These are phyloP conservation scores for Glycine latifolia DNA, from an alignment of 306 rosid species.

Conservation along the genomic window DNA sequence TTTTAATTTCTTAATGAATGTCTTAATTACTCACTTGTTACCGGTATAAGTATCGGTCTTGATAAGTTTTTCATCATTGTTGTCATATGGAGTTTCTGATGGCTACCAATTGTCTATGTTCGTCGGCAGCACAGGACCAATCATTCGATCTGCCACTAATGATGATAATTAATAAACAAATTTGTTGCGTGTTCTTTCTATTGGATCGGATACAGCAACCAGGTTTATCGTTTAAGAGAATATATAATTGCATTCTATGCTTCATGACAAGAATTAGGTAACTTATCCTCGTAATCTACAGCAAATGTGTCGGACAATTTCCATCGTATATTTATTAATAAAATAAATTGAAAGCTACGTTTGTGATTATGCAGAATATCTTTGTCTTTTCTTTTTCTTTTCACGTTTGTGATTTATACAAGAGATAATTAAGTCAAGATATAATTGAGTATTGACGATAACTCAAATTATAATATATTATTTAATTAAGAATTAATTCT, in stretches of 20 bases:
- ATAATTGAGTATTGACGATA: not conserved
- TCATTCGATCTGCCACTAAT: slow-evolving; percentile 4
- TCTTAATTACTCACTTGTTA: too few relatives aligned
- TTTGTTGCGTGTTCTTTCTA: slow-evolving; percentile 40
- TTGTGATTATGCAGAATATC: not conserved
- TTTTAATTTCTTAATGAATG: too few relatives aligned
- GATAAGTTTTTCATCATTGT: slow-evolving; percentile 7
- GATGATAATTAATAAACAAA: slow-evolving; percentile 27
- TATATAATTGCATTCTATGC: slow-evolving; percentile 23
- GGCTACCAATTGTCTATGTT: slow-evolving; percentile 35
- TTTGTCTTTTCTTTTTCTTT: not conserved
- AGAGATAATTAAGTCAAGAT: not conserved
- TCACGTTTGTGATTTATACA: not conserved
- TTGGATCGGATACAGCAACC: slow-evolving; percentile 33
- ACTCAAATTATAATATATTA: not conserved
- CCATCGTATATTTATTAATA: not conserved
- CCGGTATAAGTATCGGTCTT: not conserved
- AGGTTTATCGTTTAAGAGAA: slow-evolving; percentile 23
- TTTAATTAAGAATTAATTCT: not conserved
- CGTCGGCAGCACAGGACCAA: slow-evolving; percentile 45
- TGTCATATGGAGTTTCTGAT: slow-evolving; percentile 23
- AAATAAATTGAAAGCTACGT: not conserved
- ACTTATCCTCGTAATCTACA: slow-evolving; percentile 44
- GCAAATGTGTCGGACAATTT: not conserved
- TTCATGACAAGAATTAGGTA: slow-evolving; percentile 50